Conservation (phyloP, 306 rosid genomes). For the Pueraria montana region DNA sequence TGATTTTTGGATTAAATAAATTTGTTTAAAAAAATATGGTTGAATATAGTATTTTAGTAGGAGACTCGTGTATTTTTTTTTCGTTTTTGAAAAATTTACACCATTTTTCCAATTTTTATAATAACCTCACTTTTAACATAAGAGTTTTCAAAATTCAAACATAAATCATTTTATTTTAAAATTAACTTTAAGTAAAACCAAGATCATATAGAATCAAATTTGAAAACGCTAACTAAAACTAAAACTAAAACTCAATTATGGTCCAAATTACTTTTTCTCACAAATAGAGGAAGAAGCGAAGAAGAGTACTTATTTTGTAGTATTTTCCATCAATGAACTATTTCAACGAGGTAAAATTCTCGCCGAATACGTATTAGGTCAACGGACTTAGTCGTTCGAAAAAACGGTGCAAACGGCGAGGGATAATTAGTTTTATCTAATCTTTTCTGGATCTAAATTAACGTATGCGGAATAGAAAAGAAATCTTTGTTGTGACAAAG, state of each 20-base stretch:
- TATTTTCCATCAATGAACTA: conserved; percentile 6
- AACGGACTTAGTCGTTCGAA: neutral
- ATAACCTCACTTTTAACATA: too few species aligned
- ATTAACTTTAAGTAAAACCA: neutral
- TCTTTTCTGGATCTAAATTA: conserved; percentile 19
- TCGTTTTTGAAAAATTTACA: too few species aligned
- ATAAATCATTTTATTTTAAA: neutral
- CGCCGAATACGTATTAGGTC: neutral
- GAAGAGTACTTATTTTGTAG: neutral
- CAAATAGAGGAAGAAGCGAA: neutral
- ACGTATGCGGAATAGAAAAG: conserved; percentile 24
- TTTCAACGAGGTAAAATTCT: neutral
- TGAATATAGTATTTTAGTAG: too few species aligned
- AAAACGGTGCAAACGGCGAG: conserved; percentile 24
- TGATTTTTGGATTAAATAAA: too few species aligned
- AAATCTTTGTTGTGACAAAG: conserved; percentile 49
- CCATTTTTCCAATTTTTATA: too few species aligned
- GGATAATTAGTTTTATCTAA: neutral
- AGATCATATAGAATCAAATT: neutral
- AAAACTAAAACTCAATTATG: neutral
- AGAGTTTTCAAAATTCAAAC: neutral
- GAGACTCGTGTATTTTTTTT: too few species aligned
- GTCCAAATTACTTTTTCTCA: neutral
- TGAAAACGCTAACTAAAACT: too few species aligned
- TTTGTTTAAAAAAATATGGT: too few species aligned